Evolutionary conservation across 345 rosid genomes (phyloP).

Genomic region (Salix exigua): DNA sequence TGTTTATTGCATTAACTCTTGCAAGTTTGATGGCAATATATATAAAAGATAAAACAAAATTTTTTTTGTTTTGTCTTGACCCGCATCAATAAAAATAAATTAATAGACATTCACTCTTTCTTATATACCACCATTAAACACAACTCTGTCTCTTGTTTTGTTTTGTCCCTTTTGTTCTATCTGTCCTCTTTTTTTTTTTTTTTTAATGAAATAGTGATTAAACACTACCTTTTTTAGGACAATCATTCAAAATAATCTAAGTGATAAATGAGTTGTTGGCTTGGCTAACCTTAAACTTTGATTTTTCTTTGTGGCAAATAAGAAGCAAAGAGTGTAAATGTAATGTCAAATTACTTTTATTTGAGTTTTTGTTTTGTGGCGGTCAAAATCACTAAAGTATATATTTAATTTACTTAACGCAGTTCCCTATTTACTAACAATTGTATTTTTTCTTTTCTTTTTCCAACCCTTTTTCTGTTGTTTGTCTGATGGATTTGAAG

Average conservation of each 20-base stretch:
- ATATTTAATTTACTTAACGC: not conserved
- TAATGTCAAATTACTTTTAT: not conserved
- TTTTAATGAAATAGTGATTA: too few relatives aligned
- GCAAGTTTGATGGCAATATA: too few relatives aligned
- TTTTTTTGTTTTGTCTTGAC: too few relatives aligned
- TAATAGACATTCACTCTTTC: too few relatives aligned
- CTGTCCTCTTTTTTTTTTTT: too few relatives aligned
- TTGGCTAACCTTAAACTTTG: not conserved
- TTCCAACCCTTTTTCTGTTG: not conserved
- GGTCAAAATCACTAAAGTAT: not conserved
- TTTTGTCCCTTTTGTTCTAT: too few relatives aligned
- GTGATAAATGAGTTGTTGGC: not conserved
- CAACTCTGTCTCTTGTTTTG: too few relatives aligned
- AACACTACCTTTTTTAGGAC: not conserved
- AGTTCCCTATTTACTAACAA: not conserved
- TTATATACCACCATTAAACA: too few relatives aligned
- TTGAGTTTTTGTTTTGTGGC: not conserved
- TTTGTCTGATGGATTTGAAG: constrained; percentile 39
- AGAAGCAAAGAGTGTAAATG: not conserved
- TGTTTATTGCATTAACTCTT: too few relatives aligned
- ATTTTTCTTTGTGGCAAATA: not conserved
- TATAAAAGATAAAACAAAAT: too few relatives aligned
- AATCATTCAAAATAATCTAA: constrained; percentile 7
- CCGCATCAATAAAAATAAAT: too few relatives aligned
- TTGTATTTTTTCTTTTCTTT: not conserved